Percentiles rank a stretch among this genome's conserved stretches.
These are phyloP conservation scores for Inonotus hispidus DNA, from an alignment of 1,284 basidiomycete genomes.

Conservation along the genomic window DNA sequence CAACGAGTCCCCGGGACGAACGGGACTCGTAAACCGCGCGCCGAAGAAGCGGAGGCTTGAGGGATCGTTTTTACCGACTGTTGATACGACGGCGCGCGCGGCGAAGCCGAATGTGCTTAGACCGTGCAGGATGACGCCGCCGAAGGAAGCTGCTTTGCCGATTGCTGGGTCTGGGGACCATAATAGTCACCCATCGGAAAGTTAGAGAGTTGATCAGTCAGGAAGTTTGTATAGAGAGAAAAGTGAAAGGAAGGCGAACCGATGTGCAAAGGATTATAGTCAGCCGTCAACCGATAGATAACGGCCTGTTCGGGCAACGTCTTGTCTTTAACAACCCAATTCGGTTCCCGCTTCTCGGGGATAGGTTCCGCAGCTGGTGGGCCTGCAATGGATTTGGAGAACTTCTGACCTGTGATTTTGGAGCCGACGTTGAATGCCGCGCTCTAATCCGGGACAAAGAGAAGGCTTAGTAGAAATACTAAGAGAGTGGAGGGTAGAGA, in stretches of 20 bases:
- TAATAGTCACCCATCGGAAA: not conserved
- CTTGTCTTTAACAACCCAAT: conserved; percentile 63
- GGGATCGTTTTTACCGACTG: conserved; percentile 54
- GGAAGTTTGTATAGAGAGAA: not conserved
- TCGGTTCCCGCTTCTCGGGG: conserved; percentile 62
- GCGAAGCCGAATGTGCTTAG: conserved; percentile 73
- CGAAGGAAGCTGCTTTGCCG: conserved; percentile 68
- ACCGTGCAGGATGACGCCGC: conserved; percentile 80
- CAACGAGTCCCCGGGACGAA: conserved; percentile 72
- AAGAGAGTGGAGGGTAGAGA: not conserved
- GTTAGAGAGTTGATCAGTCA: not conserved
- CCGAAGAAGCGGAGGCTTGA: conserved; percentile 60
- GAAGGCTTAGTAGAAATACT: too few relatives aligned
- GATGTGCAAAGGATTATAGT: conserved; percentile 83
- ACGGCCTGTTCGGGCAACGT: conserved; percentile 74
- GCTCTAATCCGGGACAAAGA: conserved; percentile 45
- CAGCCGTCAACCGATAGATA: conserved; percentile 74
- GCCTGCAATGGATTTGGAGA: conserved; percentile 61
- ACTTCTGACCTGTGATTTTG: conserved; percentile 64
- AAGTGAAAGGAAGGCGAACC: conserved; percentile 36
- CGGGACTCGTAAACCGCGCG: conserved; percentile 73
- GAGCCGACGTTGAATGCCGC: conserved; percentile 72
- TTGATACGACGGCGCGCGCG: conserved; percentile 64
- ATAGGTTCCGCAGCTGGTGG: conserved; percentile 63
- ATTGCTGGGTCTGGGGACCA: conserved; percentile 54